Percentiles rank a stretch among this genome's conserved stretches.
Conservation (phyloP, 2,329 filamentous ascomycete species). For the Exophiala viscosa region DNA sequence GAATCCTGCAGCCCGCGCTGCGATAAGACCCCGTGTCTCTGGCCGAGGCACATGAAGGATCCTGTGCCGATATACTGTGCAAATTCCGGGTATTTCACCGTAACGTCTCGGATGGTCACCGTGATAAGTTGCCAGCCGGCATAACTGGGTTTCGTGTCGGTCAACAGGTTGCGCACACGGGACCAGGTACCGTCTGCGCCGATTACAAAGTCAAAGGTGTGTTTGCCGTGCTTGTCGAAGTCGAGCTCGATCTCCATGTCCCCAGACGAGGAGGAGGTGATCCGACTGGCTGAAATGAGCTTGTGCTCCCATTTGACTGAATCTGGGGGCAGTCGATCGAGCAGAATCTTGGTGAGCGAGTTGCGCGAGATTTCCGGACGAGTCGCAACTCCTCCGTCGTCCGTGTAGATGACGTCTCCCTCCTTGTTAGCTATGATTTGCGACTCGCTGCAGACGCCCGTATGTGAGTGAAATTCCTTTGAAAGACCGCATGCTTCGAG, state of each 20-base stretch:
- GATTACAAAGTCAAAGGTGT: slow-evolving; percentile 2
- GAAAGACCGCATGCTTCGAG: slow-evolving; percentile 28
- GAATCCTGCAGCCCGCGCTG: slow-evolving; percentile 30
- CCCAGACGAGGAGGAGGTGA: neutral
- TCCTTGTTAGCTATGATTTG: slow-evolving; percentile 15
- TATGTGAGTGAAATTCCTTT: slow-evolving; percentile 28
- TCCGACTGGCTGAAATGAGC: slow-evolving; percentile 19
- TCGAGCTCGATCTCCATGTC: slow-evolving; percentile 7
- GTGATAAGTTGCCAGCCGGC: slow-evolving; percentile 14
- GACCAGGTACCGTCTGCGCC: slow-evolving; percentile 33
- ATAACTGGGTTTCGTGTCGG: slow-evolving; percentile 27
- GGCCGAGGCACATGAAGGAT: slow-evolving; percentile 27
- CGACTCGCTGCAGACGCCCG: slow-evolving; percentile 30
- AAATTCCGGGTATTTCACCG: slow-evolving; percentile 27
- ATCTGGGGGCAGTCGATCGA: slow-evolving; percentile 27
- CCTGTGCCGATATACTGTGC: slow-evolving; percentile 29
- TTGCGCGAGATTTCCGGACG: slow-evolving; percentile 32
- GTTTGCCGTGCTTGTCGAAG: slow-evolving; percentile 1
- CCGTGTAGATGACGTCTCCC: slow-evolving; percentile 19
- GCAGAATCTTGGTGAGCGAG: slow-evolving; percentile 28
- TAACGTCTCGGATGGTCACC: slow-evolving; percentile 25
- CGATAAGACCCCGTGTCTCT: slow-evolving; percentile 29
- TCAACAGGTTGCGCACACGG: slow-evolving; percentile 26
- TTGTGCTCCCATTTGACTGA: slow-evolving; percentile 29
- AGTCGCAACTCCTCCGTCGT: slow-evolving; percentile 16